A percentile compares a stretch with the other conserved stretches of the same genome.
These are phyloP conservation scores for Orobanche coerulescens DNA, from an alignment of 257 asterid genomes.

Conservation along the genomic window DNA sequence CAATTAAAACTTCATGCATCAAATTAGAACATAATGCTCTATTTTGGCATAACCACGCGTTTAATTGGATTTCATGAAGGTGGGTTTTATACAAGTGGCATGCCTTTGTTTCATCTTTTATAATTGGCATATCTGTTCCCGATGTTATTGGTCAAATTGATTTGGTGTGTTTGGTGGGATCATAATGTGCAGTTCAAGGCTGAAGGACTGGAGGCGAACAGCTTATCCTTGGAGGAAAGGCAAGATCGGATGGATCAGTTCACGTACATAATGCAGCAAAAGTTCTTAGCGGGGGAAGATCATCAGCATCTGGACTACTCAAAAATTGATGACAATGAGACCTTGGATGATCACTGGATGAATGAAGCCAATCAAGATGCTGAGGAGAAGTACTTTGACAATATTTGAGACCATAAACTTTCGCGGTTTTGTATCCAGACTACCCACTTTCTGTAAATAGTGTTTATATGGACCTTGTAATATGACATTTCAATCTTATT, in stretches of 20 bases:
- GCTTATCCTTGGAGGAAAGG: slow-evolving; percentile 57
- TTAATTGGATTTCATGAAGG: slow-evolving; percentile 1
- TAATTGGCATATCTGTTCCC: neutral
- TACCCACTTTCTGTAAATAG: no score
- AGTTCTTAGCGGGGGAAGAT: slow-evolving; percentile 86
- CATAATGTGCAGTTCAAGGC: slow-evolving; percentile 18
- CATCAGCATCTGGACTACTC: slow-evolving; percentile 69
- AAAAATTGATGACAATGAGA: slow-evolving; percentile 67
- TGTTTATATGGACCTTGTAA: no score
- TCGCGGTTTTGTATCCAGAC: no score
- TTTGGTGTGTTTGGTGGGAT: slow-evolving; percentile 12
- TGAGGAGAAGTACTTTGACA: slow-evolving; percentile 92
- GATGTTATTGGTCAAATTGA: neutral
- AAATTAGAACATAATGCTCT: neutral
- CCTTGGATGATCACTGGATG: slow-evolving; percentile 92
- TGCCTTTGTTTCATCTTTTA: neutral
- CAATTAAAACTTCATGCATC: neutral
- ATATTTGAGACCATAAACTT: slow-evolving; percentile 31
- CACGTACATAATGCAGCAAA: slow-evolving; percentile 67
- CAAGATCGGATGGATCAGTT: slow-evolving; percentile 74
- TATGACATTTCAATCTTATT: no score
- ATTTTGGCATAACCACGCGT: neutral
- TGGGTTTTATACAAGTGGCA: neutral
- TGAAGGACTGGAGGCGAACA: slow-evolving; percentile 23
- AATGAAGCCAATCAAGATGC: slow-evolving; percentile 80